phyloP scores from a whole-genome alignment of 1,139 yeast genomes.

The Geotrichum europaeum region DNA sequence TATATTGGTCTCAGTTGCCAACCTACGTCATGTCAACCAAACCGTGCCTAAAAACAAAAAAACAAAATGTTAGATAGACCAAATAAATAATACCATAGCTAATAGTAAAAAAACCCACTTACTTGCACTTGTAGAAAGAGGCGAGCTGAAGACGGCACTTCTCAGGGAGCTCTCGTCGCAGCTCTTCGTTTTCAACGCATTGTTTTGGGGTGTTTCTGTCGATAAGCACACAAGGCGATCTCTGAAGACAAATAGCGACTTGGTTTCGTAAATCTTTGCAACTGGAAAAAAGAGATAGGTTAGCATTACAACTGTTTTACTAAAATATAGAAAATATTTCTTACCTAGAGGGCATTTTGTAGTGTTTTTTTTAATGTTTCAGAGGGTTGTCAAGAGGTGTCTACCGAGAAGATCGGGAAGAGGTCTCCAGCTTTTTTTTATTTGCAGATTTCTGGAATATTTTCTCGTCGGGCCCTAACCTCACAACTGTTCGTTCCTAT shows the following conservation, averaged over 20 bases:
- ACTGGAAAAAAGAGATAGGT: constrained; percentile 38
- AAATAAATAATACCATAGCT: neutral
- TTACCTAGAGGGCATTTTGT: constrained; percentile 17
- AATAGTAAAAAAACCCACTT: constrained; percentile 19
- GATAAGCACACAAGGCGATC: constrained; percentile 93
- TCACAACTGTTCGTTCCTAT: neutral
- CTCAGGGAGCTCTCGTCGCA: constrained; percentile 74
- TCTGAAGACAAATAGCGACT: constrained; percentile 87
- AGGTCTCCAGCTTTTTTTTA: neutral
- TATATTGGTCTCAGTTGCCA: neutral
- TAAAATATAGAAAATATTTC: neutral
- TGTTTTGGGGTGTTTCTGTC: constrained; percentile 86
- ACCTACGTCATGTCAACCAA: constrained; percentile 52
- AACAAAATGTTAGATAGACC: neutral
- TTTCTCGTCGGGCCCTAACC: constrained; percentile 1
- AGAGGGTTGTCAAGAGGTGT: neutral
- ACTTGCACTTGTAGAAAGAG: constrained; percentile 81
- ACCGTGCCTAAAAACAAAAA: constrained; percentile 21
- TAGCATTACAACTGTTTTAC: neutral
- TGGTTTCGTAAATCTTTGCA: constrained; percentile 92
- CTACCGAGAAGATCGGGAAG: neutral
- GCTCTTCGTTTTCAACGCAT: constrained; percentile 75
- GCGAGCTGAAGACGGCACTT: constrained; percentile 78
- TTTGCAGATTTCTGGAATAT: neutral
- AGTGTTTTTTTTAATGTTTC: neutral